These are phyloP conservation scores for Lipomyces chichibuensis DNA, from an alignment of 805 yeast genomes.

Conservation along the genomic window DNA sequence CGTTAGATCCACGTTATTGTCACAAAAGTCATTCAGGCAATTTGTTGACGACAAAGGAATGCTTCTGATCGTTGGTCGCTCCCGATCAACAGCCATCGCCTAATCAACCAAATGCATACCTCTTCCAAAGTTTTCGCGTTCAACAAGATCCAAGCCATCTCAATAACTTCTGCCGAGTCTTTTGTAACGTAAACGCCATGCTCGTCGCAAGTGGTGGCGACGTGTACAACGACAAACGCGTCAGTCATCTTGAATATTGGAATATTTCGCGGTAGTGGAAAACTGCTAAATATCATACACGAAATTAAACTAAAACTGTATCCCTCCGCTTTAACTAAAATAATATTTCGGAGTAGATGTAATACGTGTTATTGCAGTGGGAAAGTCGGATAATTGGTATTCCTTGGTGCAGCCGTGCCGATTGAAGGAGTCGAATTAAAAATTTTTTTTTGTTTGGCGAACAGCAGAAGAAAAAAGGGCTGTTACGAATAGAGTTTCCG, in stretches of 20 bases:
- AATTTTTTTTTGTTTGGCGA: conserved; percentile 15
- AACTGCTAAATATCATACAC: neutral
- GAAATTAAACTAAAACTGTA: neutral
- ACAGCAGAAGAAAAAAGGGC: neutral
- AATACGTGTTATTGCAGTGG: neutral
- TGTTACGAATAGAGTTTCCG: neutral
- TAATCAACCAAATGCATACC: conserved; percentile 23
- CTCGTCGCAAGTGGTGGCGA: conserved; percentile 71
- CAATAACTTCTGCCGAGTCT: conserved; percentile 70
- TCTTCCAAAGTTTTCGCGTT: conserved; percentile 56
- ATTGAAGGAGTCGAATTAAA: neutral
- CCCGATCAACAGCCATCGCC: neutral
- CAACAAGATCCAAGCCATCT: conserved; percentile 67
- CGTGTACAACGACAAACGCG: conserved; percentile 61
- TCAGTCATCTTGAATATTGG: conserved; percentile 51
- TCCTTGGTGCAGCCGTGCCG: neutral
- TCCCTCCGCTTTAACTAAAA: neutral
- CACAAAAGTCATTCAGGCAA: neutral
- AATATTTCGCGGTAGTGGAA: neutral
- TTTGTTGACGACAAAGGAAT: neutral
- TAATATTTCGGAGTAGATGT: neutral
- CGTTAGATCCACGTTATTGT: neutral
- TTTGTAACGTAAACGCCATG: conserved; percentile 59
- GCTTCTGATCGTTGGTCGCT: neutral
- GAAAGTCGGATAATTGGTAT: neutral